phyloP scores from a whole-genome alignment of 768 basidiomycete species.

The Collybiopsis luxurians region DNA sequence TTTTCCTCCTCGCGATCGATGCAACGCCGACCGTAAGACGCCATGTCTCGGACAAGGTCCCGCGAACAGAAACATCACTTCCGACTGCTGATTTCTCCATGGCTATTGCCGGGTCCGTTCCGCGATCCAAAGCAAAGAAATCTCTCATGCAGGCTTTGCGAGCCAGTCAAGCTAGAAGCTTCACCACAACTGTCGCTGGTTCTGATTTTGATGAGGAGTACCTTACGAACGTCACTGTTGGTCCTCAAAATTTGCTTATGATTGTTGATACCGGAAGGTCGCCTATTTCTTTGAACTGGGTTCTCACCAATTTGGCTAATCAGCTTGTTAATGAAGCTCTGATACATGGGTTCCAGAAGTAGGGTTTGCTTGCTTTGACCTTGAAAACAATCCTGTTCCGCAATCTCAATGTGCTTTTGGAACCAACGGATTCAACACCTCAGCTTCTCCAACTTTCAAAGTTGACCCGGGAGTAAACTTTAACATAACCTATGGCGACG shows the following conservation, averaged over 20 bases:
- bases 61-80: not conserved
- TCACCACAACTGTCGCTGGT: constrained; percentile 14
- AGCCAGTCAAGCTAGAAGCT: constrained; percentile 3
- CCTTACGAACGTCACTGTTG: constrained; percentile 16
- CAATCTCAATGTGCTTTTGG: constrained; percentile 17
- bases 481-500: constrained; percentile 21
- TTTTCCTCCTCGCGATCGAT: not conserved
- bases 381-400: constrained; percentile 11
- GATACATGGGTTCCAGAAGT: constrained; percentile 19
- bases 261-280: constrained; percentile 21
- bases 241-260: constrained; percentile 15
- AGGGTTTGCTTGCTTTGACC: constrained; percentile 19
- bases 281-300: not conserved
- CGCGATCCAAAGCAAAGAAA: constrained; percentile 13
- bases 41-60: not conserved
- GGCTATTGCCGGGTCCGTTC: constrained; percentile 10
- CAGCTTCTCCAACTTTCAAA: constrained; percentile 16
- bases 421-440: constrained; percentile 14
- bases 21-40: not conserved
- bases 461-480: constrained; percentile 16
- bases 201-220: constrained; percentile 18
- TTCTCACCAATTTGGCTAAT: not conserved
- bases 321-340: constrained; percentile 9
- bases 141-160: constrained; percentile 12
- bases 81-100: constrained; percentile 16